A percentile compares a stretch with the other conserved stretches of the same genome.
Conservation (phyloP, 768 basidiomycete genomes). For the Mrakia frigida region DNA sequence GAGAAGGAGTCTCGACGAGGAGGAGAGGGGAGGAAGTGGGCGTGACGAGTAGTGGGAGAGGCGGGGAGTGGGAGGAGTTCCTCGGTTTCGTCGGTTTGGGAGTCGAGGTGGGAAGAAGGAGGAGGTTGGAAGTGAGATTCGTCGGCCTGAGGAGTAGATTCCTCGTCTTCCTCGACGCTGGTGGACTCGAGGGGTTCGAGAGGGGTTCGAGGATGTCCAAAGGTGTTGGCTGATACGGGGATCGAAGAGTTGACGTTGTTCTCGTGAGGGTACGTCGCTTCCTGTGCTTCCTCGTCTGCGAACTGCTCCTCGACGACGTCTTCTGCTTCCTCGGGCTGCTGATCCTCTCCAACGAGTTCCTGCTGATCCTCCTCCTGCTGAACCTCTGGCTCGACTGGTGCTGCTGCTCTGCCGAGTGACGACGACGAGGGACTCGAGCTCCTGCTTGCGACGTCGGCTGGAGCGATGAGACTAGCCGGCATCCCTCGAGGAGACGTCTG, state of each 20-base stretch:
- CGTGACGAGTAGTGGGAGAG: not conserved
- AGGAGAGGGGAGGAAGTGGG: not conserved
- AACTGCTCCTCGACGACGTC: slow-evolving; percentile 28
- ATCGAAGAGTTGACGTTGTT: not conserved
- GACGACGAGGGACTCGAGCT: not conserved
- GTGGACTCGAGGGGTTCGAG: not conserved
- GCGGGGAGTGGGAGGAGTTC: not conserved
- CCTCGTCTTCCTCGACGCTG: not conserved
- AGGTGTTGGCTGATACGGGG: slow-evolving; percentile 10
- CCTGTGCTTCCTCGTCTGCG: slow-evolving; percentile 19
- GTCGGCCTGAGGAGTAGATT: not conserved
- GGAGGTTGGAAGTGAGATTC: not conserved
- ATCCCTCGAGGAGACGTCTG: slow-evolving; percentile 19
- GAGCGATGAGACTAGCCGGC: not conserved
- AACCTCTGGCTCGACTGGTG: not conserved
- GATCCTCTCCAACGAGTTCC: not conserved
- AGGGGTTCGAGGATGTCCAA: slow-evolving; percentile 2
- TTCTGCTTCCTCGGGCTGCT: not conserved
- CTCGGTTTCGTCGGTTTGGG: not conserved
- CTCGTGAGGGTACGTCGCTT: not conserved
- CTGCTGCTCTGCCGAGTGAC: not conserved
- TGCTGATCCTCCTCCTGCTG: not conserved
- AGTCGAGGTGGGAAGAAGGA: not conserved
- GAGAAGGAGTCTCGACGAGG: not conserved
- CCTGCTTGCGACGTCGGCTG: not conserved